Conservation (phyloP, 2,329 filamentous ascomycete species). For the Calycina marina region DNA sequence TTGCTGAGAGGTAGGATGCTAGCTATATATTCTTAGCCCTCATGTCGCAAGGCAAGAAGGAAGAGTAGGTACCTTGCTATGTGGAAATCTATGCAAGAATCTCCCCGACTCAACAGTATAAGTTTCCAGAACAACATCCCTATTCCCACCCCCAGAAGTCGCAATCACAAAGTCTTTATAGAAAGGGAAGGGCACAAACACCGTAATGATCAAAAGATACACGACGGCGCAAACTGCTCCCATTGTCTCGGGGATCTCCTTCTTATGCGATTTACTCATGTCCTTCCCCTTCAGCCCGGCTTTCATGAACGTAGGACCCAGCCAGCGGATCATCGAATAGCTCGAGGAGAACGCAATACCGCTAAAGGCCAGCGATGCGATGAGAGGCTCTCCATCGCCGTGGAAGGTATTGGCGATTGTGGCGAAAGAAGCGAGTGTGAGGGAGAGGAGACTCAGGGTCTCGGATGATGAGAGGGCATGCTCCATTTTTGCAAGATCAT, state of each 20-base stretch:
- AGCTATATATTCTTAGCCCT: slow-evolving; percentile 38
- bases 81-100: slow-evolving; percentile 80
- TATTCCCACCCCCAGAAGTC: slow-evolving; percentile 84
- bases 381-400: slow-evolving; percentile 71
- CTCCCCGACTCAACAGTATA: slow-evolving; percentile 51
- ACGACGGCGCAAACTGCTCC: slow-evolving; percentile 85
- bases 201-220: slow-evolving; percentile 75
- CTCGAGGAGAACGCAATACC: slow-evolving; percentile 67
- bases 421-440: slow-evolving; percentile 55
- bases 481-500: slow-evolving; percentile 6
- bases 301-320: slow-evolving; percentile 76
- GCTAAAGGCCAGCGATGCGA: slow-evolving; percentile 79
- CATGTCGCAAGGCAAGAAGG: not conserved
- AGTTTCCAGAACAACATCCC: slow-evolving; percentile 56
- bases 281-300: slow-evolving; percentile 84
- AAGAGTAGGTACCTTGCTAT: slow-evolving; percentile 57
- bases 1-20: slow-evolving; percentile 84
- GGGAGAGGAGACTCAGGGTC: slow-evolving; percentile 39
- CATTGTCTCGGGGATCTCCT: slow-evolving; percentile 90
- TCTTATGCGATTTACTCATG: slow-evolving; percentile 60
- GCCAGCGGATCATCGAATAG: slow-evolving; percentile 84
- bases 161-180: slow-evolving; percentile 96
- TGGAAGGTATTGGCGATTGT: slow-evolving; percentile 71
- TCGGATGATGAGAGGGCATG: slow-evolving; percentile 35
- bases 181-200: slow-evolving; percentile 93